Percentiles rank a stretch among this genome's conserved stretches.
phyloP scores from a whole-genome alignment of 108 stramenopile species.

The Chaetoceros tenuissimus region DNA sequence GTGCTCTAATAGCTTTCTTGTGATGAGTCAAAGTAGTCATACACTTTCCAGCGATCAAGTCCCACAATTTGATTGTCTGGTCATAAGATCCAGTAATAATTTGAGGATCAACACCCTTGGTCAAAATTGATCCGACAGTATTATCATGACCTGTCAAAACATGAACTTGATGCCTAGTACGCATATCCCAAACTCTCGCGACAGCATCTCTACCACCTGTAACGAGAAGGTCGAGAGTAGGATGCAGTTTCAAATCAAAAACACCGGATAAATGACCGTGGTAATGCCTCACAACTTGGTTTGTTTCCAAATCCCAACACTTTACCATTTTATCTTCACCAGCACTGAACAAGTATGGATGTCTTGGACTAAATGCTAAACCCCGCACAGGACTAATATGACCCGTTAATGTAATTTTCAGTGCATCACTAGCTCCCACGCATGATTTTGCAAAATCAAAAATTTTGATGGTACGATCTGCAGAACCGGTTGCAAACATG shows the following conservation, averaged over 20 bases:
- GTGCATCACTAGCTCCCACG: slow-evolving; percentile 82
- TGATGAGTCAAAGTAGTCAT: slow-evolving; percentile 98
- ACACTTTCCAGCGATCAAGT: slow-evolving; percentile 94
- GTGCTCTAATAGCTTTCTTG: slow-evolving; percentile 90
- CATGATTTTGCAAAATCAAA: slow-evolving; percentile 97
- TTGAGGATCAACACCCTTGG: slow-evolving; percentile 93
- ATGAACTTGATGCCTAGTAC: slow-evolving; percentile 92
- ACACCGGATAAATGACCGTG: slow-evolving; percentile 97
- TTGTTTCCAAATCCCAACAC: slow-evolving; percentile 99
- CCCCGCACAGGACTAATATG: slow-evolving; percentile 96
- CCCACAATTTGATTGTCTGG: slow-evolving; percentile 96
- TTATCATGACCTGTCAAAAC: slow-evolving; percentile 90
- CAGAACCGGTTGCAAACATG: slow-evolving; percentile 94
- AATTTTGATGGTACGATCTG: slow-evolving; percentile 96
- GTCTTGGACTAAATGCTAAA: slow-evolving; percentile 83
- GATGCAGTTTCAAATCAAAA: slow-evolving; percentile 90
- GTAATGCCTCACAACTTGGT: slow-evolving; percentile 98
- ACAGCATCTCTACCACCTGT: slow-evolving; percentile 98
- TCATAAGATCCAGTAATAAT: slow-evolving; percentile 96
- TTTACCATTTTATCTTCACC: slow-evolving; percentile 98
- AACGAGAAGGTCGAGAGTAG: slow-evolving; percentile 94
- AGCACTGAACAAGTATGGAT: slow-evolving; percentile 95
- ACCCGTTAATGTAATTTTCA: slow-evolving; percentile 95
- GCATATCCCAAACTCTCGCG: slow-evolving; percentile 98
- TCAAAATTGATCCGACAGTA: slow-evolving; percentile 85